Evolutionary conservation across 1,139 yeast species (phyloP), one percentile per base, ranked within the genome.

Genomic region (Geotrichum fermentans): DNA sequence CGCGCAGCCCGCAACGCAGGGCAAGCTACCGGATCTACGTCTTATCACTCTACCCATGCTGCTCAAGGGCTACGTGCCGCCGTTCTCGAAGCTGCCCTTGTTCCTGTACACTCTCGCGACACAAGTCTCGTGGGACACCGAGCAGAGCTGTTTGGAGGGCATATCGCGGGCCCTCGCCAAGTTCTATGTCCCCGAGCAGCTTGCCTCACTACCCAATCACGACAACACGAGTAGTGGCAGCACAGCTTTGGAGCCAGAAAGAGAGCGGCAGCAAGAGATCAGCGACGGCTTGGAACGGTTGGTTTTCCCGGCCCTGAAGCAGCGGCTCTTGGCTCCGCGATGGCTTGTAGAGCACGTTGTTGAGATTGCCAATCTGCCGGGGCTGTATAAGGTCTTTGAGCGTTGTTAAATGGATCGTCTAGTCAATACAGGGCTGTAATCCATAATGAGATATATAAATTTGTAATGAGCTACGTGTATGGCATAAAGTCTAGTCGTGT

Each of bases 341-440:
- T 61, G 61, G 4, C 59, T 89, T 29, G 57, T 67, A 2, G 63
- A 72, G 18, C 82, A 79, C 52, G 79, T 89, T 4, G 76, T 86
- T 1, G 96, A 92, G 63, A 79, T 94, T 38, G 97, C 98, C 0
- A 90, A 84, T 62, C 69, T 94, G 37, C 97, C 97, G 0, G 96
- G 96, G 0, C 69, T 94, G 49, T 94, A 94, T 66, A 79, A 75
- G 59, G 95, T 94, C 4, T 92, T 92, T 71, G 99, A 92, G 68
- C 73, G 98, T 61, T 92, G 98, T 62, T 89, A 56, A 39, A 32
- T 32, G 28, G 3, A 34, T 4, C 3, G 17, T 2, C 18, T n/a
- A 34, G 37, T 3, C 17, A n/a, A 33, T 8, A 33, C 36, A 33
- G 14, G 36, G 36, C 36, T 8, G 7, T 33, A 7, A 8, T n/a